A percentile compares a stretch with the other conserved stretches of the same genome.
These are phyloP conservation scores for Pythium diclinum DNA, from an alignment of 352 stramenopile genomes.

Conservation along the genomic window DNA sequence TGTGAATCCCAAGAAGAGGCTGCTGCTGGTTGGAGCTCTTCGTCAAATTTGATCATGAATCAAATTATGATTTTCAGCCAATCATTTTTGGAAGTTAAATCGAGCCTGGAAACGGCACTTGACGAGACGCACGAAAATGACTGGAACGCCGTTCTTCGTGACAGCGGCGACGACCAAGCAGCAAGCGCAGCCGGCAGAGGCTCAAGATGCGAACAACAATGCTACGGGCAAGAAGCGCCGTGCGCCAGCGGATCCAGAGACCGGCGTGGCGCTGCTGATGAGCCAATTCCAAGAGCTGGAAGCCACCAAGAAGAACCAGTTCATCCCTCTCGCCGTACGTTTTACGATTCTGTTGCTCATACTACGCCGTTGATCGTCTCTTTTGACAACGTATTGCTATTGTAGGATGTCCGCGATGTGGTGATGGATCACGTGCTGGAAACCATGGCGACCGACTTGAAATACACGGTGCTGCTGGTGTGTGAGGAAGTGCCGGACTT, in stretches of 20 bases:
- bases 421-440: conserved; percentile 66
- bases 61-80: conserved; percentile 18
- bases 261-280: conserved; percentile 26
- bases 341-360: neutral
- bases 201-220: conserved; percentile 3
- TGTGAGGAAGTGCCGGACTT: conserved; percentile 71
- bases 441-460: conserved; percentile 52
- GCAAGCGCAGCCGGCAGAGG: conserved; percentile 5
- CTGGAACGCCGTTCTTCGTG: conserved; percentile 46
- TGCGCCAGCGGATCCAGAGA: conserved; percentile 11
- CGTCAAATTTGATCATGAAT: conserved; percentile 3
- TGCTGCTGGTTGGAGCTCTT: neutral
- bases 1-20: neutral
- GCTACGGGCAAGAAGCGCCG: conserved; percentile 30
- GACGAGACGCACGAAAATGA: conserved; percentile 36
- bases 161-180: conserved; percentile 35
- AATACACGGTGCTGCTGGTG: conserved; percentile 62
- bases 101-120: conserved; percentile 1
- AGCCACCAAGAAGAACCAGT: conserved; percentile 31
- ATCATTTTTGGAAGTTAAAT: conserved; percentile 1
- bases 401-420: conserved; percentile 60
- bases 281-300: conserved; percentile 42
- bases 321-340: conserved; percentile 51
- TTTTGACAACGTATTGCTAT: neutral
- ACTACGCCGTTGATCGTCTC: neutral